phyloP scores from a whole-genome alignment of 306 rosid species.

The Glycine tomentella region DNA sequence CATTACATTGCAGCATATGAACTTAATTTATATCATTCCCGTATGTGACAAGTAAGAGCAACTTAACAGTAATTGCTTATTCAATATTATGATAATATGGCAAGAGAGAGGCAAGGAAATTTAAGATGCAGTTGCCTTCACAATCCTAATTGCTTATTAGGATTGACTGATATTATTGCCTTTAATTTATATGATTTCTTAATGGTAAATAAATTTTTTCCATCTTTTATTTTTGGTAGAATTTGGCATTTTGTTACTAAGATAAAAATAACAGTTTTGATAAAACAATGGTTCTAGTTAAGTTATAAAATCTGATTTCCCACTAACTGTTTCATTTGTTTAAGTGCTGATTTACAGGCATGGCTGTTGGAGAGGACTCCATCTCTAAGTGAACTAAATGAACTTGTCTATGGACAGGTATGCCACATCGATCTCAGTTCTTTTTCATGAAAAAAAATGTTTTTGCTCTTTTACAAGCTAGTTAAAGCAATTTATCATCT shows the following conservation, averaged over 20 bases:
- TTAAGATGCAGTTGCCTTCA: not conserved
- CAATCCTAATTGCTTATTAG: too few species aligned
- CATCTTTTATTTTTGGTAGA: slow-evolving; percentile 20
- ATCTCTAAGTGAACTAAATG: slow-evolving; percentile 89
- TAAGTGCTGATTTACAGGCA: slow-evolving; percentile 69
- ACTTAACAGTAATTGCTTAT: not conserved
- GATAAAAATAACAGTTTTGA: slow-evolving; percentile 34
- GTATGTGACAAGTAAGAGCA: slow-evolving; percentile 8
- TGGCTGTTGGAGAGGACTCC: slow-evolving; percentile 89
- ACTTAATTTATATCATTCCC: not conserved
- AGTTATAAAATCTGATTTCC: slow-evolving; percentile 23
- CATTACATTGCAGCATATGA: slow-evolving; percentile 4
- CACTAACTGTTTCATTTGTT: slow-evolving; percentile 47
- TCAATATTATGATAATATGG: not conserved
- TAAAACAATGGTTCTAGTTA: slow-evolving; percentile 17
- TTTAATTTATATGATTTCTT: slow-evolving; percentile 16
- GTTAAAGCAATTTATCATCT: slow-evolving; percentile 27
- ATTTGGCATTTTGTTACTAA: slow-evolving; percentile 13
- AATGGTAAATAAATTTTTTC: slow-evolving; percentile 17
- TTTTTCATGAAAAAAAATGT: not conserved
- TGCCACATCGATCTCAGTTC: slow-evolving; percentile 37
- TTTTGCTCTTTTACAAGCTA: slow-evolving; percentile 37
- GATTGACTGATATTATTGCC: slow-evolving; percentile 13
- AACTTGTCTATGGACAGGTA: slow-evolving; percentile 97
- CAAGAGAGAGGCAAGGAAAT: not conserved